Percentiles rank a stretch among this genome's conserved stretches.
These are phyloP conservation scores for Penicillium steckii DNA, from an alignment of 495 filamentous ascomycete species.

Conservation along the genomic window DNA sequence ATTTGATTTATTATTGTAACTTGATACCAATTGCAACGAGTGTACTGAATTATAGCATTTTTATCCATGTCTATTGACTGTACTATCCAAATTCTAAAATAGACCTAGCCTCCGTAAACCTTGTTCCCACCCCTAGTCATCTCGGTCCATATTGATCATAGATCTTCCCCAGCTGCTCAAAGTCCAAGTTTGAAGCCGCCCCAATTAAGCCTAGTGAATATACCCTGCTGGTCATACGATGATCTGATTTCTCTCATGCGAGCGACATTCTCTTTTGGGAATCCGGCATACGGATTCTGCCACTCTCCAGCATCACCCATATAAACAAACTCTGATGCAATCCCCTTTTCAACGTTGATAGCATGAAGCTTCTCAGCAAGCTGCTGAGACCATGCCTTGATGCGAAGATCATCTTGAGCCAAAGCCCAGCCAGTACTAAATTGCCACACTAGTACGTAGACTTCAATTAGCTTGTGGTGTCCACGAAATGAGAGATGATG, in stretches of 20 bases:
- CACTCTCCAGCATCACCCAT: conserved; percentile 42
- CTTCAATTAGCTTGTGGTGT: not conserved
- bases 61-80: not conserved
- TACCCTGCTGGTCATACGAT: conserved; percentile 32
- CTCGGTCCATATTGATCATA: not conserved
- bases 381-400: conserved; percentile 29
- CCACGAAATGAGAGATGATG: not conserved
- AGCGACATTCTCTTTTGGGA: conserved; percentile 33
- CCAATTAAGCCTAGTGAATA: conserved; percentile 24
- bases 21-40: conserved; percentile 27
- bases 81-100: no score
- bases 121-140: no score
- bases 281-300: conserved; percentile 40
- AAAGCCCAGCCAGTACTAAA: conserved; percentile 28
- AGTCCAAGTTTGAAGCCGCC: conserved; percentile 30
- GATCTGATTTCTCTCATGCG: conserved; percentile 31
- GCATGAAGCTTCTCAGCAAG: conserved; percentile 20
- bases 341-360: conserved; percentile 13
- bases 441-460: conserved; percentile 23
- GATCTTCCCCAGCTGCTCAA: not conserved
- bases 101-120: no score
- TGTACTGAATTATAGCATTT: not conserved
- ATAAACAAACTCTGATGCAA: conserved; percentile 27
- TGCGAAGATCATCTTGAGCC: conserved; percentile 28
- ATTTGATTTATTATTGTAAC: conserved; percentile 2